Evolutionary conservation across 1,139 yeast genomes (phyloP).

Genomic region (Insectozyma bohioensis): DNA sequence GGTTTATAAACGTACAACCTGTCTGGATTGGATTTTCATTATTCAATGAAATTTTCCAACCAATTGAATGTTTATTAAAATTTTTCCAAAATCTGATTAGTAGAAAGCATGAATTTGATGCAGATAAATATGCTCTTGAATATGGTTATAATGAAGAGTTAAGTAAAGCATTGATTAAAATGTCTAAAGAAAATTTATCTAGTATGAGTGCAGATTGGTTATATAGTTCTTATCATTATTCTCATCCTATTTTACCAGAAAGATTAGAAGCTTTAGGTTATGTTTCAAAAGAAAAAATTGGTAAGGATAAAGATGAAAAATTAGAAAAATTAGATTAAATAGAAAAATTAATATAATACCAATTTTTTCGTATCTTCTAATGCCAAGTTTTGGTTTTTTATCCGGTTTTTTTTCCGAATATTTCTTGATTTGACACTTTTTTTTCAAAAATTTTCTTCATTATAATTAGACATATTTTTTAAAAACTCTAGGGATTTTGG

Average conservation of each 20-base stretch:
- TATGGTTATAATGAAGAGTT: conserved; percentile 72
- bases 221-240: conserved; percentile 83
- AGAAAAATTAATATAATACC: no score
- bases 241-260: conserved; percentile 90
- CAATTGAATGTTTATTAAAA: conserved; percentile 67
- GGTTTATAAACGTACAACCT: conserved; percentile 67
- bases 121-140: conserved; percentile 79
- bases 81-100: conserved; percentile 69
- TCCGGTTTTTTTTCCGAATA: no score
- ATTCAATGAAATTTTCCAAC: conserved; percentile 72
- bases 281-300: conserved; percentile 45
- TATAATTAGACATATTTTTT: no score
- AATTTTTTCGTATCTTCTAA: no score
- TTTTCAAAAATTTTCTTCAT: no score
- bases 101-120: conserved; percentile 89
- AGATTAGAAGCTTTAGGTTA: conserved; percentile 73
- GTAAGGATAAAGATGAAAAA: no score
- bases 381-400: no score
- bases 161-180: conserved; percentile 67
- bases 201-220: conserved; percentile 87
- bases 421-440: no score
- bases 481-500: no score
- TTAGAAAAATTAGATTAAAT: no score
- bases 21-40: conserved; percentile 76
- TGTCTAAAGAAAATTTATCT: conserved; percentile 78